Evolutionary conservation across 768 basidiomycete species (phyloP), one percentile per base, ranked within the genome.

Genomic region (Suillus bovinus): DNA sequence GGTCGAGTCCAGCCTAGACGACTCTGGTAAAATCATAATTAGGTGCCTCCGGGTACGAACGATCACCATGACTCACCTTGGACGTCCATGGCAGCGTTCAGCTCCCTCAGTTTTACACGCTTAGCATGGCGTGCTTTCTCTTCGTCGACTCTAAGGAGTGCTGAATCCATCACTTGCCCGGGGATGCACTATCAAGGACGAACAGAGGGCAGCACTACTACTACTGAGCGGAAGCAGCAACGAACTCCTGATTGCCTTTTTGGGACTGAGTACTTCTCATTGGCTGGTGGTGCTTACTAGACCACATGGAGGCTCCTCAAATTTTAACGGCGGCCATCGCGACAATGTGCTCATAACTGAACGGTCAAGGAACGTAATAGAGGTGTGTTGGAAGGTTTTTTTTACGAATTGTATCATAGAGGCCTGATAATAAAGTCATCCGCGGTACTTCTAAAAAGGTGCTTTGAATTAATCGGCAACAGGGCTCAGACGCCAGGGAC

Each of bases 1-100:
- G 49, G 97, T 98, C 4, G 97, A 94, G 75, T 99, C 97, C 27
- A 95, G 81, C 72, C 87, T 94, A 24, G 84, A 79, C 11, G 85
- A 79, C 72, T 89, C 93, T 94, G 57, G 5, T 27, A 50, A 27
- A 50, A 50, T 50, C 49, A 56, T 66, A 63, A 71, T 67, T 56
- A 38, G 53, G 13, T 27, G 11, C 36, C 6, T 49, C 33, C n/a
- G 53, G 14, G 3, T 33, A 27, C 27, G 8, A 59, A 55, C 52
- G 64, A 16, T 38, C 34, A 9, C 36, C 5, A 33, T 36, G 56
- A 75, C 77, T 65, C 60, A 82, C 87, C 85, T 81, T 79, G 77
- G n/a, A 77, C 73, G 57, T 73, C 73, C 58, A 78, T 76, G n/a
- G 76, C 79, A 24, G 75, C 64, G 71, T 91, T 91, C 54, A 82